Base-by-base conservation (phyloP, 2,329 filamentous ascomycete genomes). In the Penicillium fuscoglaucum region DNA sequence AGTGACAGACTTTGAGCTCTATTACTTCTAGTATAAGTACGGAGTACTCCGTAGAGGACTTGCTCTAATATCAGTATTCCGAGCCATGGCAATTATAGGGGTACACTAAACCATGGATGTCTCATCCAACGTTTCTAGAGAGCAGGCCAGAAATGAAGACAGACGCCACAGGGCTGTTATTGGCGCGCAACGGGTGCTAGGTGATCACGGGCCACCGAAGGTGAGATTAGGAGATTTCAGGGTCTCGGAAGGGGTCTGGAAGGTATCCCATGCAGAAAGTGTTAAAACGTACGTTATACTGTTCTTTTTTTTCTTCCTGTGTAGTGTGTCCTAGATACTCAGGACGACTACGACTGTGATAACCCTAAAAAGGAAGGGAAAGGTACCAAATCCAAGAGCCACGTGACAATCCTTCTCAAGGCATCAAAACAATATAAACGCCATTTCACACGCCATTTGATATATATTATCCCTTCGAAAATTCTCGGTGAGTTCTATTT, bases 161-260 rank as follows among this genome's bases (percentile, higher is more conserved):
- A 35, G 43, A 54, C 33, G 52, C 52, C 52, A 54, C 52, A 40
- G n/a, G 10, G 13, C 33, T 54, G 24, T 31, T 19, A 49, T 48
- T 54, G 41, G 52, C 26, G 52, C 33, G 3, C 21, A 39, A 4
- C 24, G 26, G 29, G 12, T 52, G n/a, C 28, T 26, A 54, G 43
- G 41, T 52, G 40, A 33, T 54, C 52, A 54, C 52, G 52, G 52
- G 33, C 52, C 43, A 49, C 43, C 15, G n/a, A 41, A 40, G 17
- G 31, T 40, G 44, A 49, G 52, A 53, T 39, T 47, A 44, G 43
- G 52, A 54, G 52, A 54, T 54, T 53, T 17, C 51, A 53, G 51
- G 40, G 21, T 28, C 19, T 29, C 21, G 2, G 40, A 52, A n/a
- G 51, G 51, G 51, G 40, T 40, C 29, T 37, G 8, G 21, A 6